These are phyloP conservation scores for Gymnopilus junonius DNA, from an alignment of 768 basidiomycete genomes.

Conservation along the genomic window DNA sequence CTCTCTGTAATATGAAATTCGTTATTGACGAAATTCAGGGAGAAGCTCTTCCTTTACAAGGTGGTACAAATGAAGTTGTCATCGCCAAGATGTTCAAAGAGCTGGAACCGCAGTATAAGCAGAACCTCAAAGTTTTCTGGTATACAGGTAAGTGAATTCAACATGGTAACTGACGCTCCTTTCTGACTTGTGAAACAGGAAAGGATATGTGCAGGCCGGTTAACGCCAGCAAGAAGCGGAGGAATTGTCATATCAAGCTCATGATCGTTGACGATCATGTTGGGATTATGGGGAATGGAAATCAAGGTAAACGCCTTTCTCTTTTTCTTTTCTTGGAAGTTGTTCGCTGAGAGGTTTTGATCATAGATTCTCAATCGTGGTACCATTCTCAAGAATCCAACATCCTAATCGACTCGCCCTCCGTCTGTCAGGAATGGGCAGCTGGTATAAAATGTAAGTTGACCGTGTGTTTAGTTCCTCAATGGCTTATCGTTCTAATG, in stretches of 20 bases:
- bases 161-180: no score
- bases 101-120: conserved; percentile 4
- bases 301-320: background rate
- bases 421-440: conserved; percentile 13
- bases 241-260: conserved; percentile 14
- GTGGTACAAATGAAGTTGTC: conserved; percentile 14
- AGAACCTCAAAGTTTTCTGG: conserved; percentile 10
- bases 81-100: conserved; percentile 14
- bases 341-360: background rate
- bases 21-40: background rate
- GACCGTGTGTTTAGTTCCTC: background rate
- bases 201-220: conserved; percentile 15
- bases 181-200: background rate
- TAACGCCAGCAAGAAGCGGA: conserved; percentile 16
- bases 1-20: no score
- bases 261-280: conserved; percentile 17
- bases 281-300: conserved; percentile 18
- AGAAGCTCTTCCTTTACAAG: conserved; percentile 12
- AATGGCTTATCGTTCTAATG: background rate
- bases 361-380: conserved; percentile 15
- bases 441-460: conserved; percentile 8
- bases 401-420: conserved; percentile 9
- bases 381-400: conserved; percentile 17
- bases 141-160: conserved; percentile 10
- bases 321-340: background rate